A percentile compares a stretch with the other conserved stretches of the same genome.
Evolutionary conservation across 768 basidiomycete species (phyloP).

Genomic region (Russula lepida): DNA sequence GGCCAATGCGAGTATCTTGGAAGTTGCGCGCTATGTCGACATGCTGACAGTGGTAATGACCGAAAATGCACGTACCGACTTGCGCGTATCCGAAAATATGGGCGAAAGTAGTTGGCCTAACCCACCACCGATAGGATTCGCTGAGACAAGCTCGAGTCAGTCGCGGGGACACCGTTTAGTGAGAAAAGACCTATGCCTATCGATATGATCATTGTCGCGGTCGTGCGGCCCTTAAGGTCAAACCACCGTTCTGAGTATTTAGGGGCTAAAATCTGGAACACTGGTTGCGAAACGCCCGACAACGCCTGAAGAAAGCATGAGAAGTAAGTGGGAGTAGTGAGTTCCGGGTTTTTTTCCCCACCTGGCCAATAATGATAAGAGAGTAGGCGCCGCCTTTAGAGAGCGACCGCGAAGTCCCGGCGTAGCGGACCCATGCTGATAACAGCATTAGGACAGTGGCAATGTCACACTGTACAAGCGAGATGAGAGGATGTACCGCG

Average conservation of each 20-base stretch:
- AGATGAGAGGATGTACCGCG: not conserved
- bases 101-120: conserved; percentile 69
- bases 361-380: conserved; percentile 66
- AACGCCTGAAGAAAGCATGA: conserved; percentile 39
- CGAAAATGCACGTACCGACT: conserved; percentile 38
- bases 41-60: not conserved
- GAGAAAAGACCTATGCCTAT: conserved; percentile 27
- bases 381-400: conserved; percentile 47
- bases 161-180: too few relatives aligned
- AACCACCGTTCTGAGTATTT: conserved; percentile 84
- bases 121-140: conserved; percentile 68
- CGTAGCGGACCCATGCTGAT: conserved; percentile 71
- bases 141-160: conserved; percentile 28
- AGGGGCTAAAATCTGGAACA: conserved; percentile 71
- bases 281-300: conserved; percentile 55
- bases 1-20: conserved; percentile 61
- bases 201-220: conserved; percentile 59
- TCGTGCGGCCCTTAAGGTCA: conserved; percentile 63
- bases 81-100: conserved; percentile 37
- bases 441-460: conserved; percentile 47
- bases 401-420: conserved; percentile 53
- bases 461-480: conserved; percentile 48
- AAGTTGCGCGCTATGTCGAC: not conserved
- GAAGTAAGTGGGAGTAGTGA: not conserved
- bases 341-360: conserved; percentile 23